Conservation (phyloP, 495 filamentous ascomycete genomes). For the Penicillium egyptiacum region DNA sequence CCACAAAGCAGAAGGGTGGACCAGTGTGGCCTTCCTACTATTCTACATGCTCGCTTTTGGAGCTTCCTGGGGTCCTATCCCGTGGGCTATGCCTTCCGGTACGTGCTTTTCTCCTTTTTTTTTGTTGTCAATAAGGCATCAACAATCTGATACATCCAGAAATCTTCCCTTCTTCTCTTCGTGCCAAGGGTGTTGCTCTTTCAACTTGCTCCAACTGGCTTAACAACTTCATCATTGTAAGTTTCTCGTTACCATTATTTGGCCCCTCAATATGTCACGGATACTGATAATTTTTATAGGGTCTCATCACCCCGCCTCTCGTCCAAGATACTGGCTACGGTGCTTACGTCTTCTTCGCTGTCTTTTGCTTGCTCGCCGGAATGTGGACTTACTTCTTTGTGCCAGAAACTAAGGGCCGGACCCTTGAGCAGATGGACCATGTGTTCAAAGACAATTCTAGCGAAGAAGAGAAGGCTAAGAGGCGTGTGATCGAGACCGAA, state of each 20-base stretch:
- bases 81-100: conserved; percentile 48
- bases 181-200: conserved; percentile 54
- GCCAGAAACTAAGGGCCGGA: conserved; percentile 58
- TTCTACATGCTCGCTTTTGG: conserved; percentile 53
- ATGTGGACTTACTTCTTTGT: conserved; percentile 56
- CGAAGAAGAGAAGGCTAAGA: conserved; percentile 38
- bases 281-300: conserved; percentile 21
- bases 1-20: conserved; percentile 50
- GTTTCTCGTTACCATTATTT: not conserved
- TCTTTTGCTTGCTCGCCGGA: conserved; percentile 55
- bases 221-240: conserved; percentile 57
- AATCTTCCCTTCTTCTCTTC: conserved; percentile 51
- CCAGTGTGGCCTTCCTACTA: conserved; percentile 46
- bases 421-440: conserved; percentile 58
- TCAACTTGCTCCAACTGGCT: conserved; percentile 57
- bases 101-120: not conserved
- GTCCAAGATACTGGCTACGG: conserved; percentile 57
- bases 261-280: no score
- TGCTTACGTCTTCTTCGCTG: conserved; percentile 56
- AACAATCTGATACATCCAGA: conserved; percentile 24
- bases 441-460: conserved; percentile 50
- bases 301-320: conserved; percentile 54
- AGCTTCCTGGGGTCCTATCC: conserved; percentile 48
- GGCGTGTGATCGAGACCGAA: conserved; percentile 41
- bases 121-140: not conserved